These are phyloP conservation scores for Saccharomyces mikatae DNA, from an alignment of 805 yeast genomes.

Conservation along the genomic window DNA sequence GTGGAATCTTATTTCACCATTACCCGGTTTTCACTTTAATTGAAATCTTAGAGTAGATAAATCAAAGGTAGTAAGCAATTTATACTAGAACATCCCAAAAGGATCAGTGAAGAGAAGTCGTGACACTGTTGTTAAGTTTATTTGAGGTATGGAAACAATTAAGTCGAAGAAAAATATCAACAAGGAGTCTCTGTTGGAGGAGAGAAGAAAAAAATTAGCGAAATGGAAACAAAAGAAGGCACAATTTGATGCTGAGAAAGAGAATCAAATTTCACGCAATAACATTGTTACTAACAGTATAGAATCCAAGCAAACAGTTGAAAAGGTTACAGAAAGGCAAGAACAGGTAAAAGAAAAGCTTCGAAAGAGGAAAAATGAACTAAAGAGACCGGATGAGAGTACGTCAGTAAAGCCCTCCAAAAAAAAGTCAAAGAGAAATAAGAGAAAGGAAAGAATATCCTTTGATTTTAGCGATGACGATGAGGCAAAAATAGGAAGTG, in stretches of 20 bases:
- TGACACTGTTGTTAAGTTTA: not conserved
- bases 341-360: slow-evolving; percentile 4
- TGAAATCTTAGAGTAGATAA: not conserved
- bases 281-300: slow-evolving; percentile 2
- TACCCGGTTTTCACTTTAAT: not conserved
- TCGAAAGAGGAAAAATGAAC: slow-evolving; percentile 32
- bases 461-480: slow-evolving; percentile 21
- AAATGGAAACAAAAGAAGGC: slow-evolving; percentile 55
- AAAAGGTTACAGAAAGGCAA: not conserved
- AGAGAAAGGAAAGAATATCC: slow-evolving; percentile 1
- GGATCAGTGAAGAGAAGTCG: not conserved
- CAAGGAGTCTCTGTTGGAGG: slow-evolving; percentile 32
- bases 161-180: slow-evolving; percentile 5
- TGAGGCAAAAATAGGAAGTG: not conserved
- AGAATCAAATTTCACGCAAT: slow-evolving; percentile 6
- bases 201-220: slow-evolving; percentile 45
- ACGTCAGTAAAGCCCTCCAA: not conserved
- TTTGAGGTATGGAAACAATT: not conserved
- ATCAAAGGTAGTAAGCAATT: not conserved
- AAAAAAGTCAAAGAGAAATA: slow-evolving; percentile 1
- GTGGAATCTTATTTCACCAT: not conserved
- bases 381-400: slow-evolving; percentile 19
- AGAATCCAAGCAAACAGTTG: not conserved
- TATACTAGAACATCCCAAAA: not conserved
- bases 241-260: slow-evolving; percentile 24